phyloP scores from a whole-genome alignment of 768 basidiomycete species.

The Solioccasus polychromus region DNA sequence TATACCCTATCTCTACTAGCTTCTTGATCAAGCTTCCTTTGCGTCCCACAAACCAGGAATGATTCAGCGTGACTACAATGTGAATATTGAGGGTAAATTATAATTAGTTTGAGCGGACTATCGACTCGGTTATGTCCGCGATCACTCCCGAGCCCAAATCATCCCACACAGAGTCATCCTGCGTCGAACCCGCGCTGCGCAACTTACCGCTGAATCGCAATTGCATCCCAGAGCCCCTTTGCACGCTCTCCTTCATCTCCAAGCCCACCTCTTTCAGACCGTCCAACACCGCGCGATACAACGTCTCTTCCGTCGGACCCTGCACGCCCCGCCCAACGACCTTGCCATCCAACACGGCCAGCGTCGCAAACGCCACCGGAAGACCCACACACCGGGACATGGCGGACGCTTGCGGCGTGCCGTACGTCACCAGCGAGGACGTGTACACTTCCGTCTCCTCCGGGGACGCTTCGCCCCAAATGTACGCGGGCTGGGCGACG shows the following conservation, averaged over 20 bases:
- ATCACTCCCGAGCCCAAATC: too few relatives aligned
- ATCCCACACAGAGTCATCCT: too few relatives aligned
- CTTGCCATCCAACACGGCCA: conserved; percentile 65
- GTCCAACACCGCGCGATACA: conserved; percentile 63
- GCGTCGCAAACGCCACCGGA: conserved; percentile 81
- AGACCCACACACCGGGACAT: conserved; percentile 92
- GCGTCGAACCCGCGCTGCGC: too few relatives aligned
- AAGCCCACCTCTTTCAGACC: conserved; percentile 52
- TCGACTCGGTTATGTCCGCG: too few relatives aligned
- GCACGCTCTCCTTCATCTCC: conserved; percentile 37
- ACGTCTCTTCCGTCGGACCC: conserved; percentile 57
- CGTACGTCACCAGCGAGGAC: conserved; percentile 65
- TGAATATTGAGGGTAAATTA: too few relatives aligned
- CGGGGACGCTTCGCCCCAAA: conserved; percentile 3
- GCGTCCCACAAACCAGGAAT: too few relatives aligned
- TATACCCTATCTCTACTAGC: conserved; percentile 10
- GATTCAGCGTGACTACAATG: too few relatives aligned
- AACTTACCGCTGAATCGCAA: conserved; percentile 30
- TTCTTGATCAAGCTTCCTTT: too few relatives aligned
- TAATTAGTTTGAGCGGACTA: too few relatives aligned
- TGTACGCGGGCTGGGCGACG: conserved; percentile 38
- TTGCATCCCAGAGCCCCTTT: conserved; percentile 46
- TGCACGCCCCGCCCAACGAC: conserved; percentile 55
- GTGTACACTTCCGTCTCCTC: conserved; percentile 53
- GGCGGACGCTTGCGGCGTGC: conserved; percentile 57